These are phyloP conservation scores for Colletotrichum spinosum DNA, from an alignment of 2,329 filamentous ascomycete genomes.

Conservation along the genomic window DNA sequence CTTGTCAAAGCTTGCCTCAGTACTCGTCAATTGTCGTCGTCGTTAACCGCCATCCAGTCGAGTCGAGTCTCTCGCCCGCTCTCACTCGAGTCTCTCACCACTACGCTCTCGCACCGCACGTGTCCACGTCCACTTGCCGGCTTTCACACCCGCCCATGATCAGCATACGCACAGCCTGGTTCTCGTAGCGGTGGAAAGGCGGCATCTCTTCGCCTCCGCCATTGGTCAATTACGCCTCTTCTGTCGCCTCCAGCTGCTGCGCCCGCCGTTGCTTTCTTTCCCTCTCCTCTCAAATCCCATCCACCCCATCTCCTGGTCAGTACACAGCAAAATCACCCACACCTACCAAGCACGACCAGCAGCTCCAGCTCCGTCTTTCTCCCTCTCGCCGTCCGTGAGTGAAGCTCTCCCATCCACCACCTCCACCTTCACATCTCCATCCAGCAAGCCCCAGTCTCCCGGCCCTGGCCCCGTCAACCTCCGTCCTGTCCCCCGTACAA, in stretches of 20 bases:
- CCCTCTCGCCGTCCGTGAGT: too few species aligned
- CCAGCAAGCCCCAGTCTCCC: constrained; percentile 3
- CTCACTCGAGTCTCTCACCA: too few species aligned
- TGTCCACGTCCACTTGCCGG: neutral
- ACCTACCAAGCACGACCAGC: too few species aligned
- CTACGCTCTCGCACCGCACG: constrained; percentile 16
- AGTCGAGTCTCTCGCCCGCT: too few species aligned
- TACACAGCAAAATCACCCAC: too few species aligned
- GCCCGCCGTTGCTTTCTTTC: constrained; percentile 17
- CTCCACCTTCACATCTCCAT: constrained; percentile 4
- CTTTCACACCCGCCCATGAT: neutral
- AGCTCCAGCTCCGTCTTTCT: too few species aligned
- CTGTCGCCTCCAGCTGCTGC: constrained; percentile 15
- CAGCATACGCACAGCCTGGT: neutral
- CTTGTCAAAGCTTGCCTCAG: too few species aligned
- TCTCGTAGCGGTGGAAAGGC: constrained; percentile 3
- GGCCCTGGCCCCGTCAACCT: constrained; percentile 18
- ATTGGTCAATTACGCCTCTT: constrained; percentile 23
- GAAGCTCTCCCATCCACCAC: neutral
- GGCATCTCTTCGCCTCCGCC: constrained; percentile 2
- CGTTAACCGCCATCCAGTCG: too few species aligned
- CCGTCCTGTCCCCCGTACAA: constrained; percentile 29
- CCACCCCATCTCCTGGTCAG: too few species aligned
- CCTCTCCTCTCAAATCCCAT: neutral
- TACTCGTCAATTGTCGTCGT: too few species aligned